Percentiles rank a stretch among this genome's conserved stretches.
Evolutionary conservation across 179 eudicot genomes (phyloP).

Genomic region (Pouteria campechiana): DNA sequence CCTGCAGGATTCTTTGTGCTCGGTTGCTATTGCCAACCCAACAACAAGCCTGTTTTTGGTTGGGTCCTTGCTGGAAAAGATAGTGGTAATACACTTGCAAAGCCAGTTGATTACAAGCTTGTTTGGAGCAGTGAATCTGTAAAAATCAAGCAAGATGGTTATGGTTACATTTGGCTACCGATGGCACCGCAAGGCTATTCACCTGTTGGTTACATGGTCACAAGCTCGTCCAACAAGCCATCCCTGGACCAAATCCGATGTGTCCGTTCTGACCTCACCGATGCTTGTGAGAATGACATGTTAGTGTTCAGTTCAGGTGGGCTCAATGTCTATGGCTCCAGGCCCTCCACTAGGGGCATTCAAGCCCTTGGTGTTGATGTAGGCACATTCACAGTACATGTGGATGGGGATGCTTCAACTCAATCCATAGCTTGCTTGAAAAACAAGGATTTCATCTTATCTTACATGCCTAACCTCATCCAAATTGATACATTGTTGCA

Average conservation of each 20-base stretch:
- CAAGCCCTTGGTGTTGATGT: slow-evolving; percentile 38
- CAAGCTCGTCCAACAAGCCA: slow-evolving; percentile 52
- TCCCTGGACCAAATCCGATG: slow-evolving; percentile 49
- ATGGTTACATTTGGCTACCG: slow-evolving; percentile 72
- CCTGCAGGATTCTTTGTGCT: slow-evolving; percentile 52
- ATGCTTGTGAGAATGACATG: slow-evolving; percentile 28
- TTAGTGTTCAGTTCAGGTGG: slow-evolving; percentile 21
- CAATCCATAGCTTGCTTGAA: slow-evolving; percentile 45
- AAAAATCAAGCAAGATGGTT: slow-evolving; percentile 31
- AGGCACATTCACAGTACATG: slow-evolving; percentile 48
- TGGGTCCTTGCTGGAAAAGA: slow-evolving; percentile 46
- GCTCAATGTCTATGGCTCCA: slow-evolving; percentile 39
- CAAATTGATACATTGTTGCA: slow-evolving; percentile 52
- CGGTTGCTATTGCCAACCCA: slow-evolving; percentile 54
- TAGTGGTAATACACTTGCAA: slow-evolving; percentile 15
- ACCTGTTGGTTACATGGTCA: slow-evolving; percentile 53
- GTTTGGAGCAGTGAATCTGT: slow-evolving; percentile 49
- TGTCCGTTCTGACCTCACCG: slow-evolving; percentile 56
- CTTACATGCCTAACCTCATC: slow-evolving; percentile 60
- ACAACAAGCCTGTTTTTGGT: slow-evolving; percentile 48
- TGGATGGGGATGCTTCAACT: slow-evolving; percentile 6
- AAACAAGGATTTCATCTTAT: slow-evolving; percentile 27
- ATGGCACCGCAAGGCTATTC: slow-evolving; percentile 58
- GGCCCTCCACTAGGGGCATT: slow-evolving; percentile 50
- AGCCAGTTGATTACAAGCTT: slow-evolving; percentile 56